Evolutionary conservation across 805 yeast genomes (phyloP).

Genomic region (Saccharomycopsis sp.): DNA sequence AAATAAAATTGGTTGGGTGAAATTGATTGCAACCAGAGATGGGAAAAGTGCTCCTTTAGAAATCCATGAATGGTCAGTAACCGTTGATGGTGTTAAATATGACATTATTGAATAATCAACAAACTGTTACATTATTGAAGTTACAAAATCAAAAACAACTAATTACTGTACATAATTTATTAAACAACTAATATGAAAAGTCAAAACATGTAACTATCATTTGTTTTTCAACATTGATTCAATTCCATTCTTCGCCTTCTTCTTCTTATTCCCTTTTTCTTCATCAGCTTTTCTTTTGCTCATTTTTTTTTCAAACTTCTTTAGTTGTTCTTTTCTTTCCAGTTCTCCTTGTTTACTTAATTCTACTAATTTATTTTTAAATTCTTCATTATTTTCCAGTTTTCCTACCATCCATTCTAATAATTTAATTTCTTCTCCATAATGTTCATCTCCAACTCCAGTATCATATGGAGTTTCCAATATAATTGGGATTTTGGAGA

Average conservation of each 20-base stretch:
- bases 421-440: slow-evolving; percentile 74
- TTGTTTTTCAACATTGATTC: not conserved
- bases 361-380: not conserved
- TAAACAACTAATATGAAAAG: not conserved
- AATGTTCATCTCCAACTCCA: slow-evolving; percentile 48
- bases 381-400: slow-evolving; percentile 31
- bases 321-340: slow-evolving; percentile 6
- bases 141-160: not conserved
- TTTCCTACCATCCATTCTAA: slow-evolving; percentile 73
- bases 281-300: slow-evolving; percentile 1
- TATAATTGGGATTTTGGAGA: slow-evolving; percentile 64
- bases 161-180: not conserved
- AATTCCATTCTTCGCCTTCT: not conserved
- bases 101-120: slow-evolving; percentile 46
- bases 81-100: slow-evolving; percentile 34
- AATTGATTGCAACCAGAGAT: slow-evolving; percentile 62
- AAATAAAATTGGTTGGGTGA: slow-evolving; percentile 40
- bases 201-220: too few species aligned
- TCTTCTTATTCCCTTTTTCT: not conserved
- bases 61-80: slow-evolving; percentile 54
- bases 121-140: too few species aligned
- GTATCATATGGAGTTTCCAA: slow-evolving; percentile 66
- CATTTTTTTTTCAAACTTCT: slow-evolving; percentile 11
- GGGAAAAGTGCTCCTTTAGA: slow-evolving; percentile 45
- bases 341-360: slow-evolving; percentile 4